Evolutionary conservation across 257 asterid genomes (phyloP), one percentile per base, ranked within the genome.

Genomic region (Nicotiana knightiana): DNA sequence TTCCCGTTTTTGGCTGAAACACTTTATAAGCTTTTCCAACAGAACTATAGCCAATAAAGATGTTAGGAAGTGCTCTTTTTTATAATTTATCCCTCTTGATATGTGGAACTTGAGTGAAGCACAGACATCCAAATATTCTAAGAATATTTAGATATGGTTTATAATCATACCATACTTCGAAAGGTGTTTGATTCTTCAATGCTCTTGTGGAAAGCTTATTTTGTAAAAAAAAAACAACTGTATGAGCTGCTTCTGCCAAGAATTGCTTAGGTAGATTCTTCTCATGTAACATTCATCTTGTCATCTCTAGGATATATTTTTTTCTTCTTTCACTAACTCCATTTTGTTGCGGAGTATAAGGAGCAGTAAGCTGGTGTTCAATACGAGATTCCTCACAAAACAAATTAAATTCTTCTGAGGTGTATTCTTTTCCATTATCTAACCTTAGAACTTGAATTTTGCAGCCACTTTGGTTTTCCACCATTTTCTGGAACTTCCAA

Each of bases 321-420:
- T 80, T 84, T 17, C 21, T 18, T 13, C 81, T 80, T 15, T 83
- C 83, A 65, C 81, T 67, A 4, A 80, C 84, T 59, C 84, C 68
- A 70, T 80, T 81, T 81, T 84, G 54, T 80, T 84, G 80, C 4
- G 67, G 82, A 81, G 65, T 62, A 13, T 84, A 84, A 0, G 66
- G 58, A 61, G 75, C 11, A 0, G 21, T 80, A 32, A 32, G 3
- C 33, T 32, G 33, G 33, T 32, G 33, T 32, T 32, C 33, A 32
- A 3, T 62, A 9, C 18, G 57, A 80, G 21, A 10, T 51, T 51
- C 57, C 16, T 51, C 57, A 51, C 5, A 51, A 51, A 51, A 48
- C 15, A 13, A 51, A 51, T 51, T 51, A 1, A 12, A 51, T 13
- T 11, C 5, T 51, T 13, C 57, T 9, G 5, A 51, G 17, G 57